Percentiles rank a stretch among this genome's conserved stretches.
phyloP scores from a whole-genome alignment of 2,329 filamentous ascomycete genomes.

The Exophiala oligosperma region DNA sequence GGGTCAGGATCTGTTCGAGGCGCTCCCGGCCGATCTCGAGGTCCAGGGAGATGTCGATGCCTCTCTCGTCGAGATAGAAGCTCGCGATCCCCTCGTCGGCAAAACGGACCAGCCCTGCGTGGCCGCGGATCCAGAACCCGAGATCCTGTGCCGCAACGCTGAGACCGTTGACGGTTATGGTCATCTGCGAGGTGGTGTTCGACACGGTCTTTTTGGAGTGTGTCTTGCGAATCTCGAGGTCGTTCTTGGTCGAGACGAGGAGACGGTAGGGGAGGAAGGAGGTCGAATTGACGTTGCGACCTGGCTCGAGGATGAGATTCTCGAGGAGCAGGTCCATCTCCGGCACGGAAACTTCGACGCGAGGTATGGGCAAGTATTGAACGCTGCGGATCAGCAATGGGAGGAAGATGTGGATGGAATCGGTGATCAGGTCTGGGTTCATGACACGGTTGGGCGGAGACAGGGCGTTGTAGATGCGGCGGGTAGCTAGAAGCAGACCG shows the following conservation, averaged over 20 bases:
- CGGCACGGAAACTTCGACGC: slow-evolving; percentile 82
- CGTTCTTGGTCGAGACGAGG: slow-evolving; percentile 79
- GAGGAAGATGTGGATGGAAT: slow-evolving; percentile 76
- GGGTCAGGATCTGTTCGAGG: slow-evolving; percentile 76
- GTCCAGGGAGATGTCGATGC: slow-evolving; percentile 82
- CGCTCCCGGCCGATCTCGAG: slow-evolving; percentile 77
- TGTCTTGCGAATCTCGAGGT: slow-evolving; percentile 80
- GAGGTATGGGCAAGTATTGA: slow-evolving; percentile 86
- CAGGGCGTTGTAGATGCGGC: slow-evolving; percentile 68
- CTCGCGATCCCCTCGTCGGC: slow-evolving; percentile 82
- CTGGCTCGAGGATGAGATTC: slow-evolving; percentile 87
- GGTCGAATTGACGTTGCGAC: slow-evolving; percentile 76
- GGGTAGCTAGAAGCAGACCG: slow-evolving; percentile 65
- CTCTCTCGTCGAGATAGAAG: slow-evolving; percentile 81
- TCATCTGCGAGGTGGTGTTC: slow-evolving; percentile 68
- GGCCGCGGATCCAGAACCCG: slow-evolving; percentile 83
- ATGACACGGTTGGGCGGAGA: slow-evolving; percentile 64
- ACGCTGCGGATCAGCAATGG: slow-evolving; percentile 74
- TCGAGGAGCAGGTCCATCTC: slow-evolving; percentile 84
- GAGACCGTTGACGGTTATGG: slow-evolving; percentile 77
- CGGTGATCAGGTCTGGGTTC: slow-evolving; percentile 71
- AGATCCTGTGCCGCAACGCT: slow-evolving; percentile 83
- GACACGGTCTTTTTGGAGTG: slow-evolving; percentile 66
- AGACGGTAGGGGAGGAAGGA: slow-evolving; percentile 88
- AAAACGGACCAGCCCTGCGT: slow-evolving; percentile 71